Evolutionary conservation across 768 basidiomycete genomes (phyloP).

Genomic region (Leucosporidium scottii): DNA sequence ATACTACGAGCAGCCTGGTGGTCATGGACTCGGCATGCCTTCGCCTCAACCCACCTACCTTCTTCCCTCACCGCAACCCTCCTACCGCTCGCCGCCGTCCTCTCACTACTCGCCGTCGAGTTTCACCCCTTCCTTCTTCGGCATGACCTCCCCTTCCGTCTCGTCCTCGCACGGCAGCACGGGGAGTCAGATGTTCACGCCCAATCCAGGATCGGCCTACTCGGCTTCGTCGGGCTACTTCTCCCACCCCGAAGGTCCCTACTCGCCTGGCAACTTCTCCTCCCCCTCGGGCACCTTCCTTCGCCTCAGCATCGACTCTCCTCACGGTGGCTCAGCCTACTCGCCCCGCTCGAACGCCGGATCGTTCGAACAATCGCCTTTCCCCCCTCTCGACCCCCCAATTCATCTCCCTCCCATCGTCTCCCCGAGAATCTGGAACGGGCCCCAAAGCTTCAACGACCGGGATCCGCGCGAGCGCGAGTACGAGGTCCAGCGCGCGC

Average conservation of each 20-base stretch:
- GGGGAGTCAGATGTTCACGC: not conserved
- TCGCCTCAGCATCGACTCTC: conserved; percentile 20
- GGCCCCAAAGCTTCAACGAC: too few species aligned
- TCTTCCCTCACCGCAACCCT: not conserved
- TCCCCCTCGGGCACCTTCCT: conserved; percentile 11
- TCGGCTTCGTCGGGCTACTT: conserved; percentile 3
- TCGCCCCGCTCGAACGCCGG: not conserved
- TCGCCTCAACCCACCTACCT: not conserved
- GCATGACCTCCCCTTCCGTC: not conserved
- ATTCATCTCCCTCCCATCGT: conserved; percentile 19
- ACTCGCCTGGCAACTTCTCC: not conserved
- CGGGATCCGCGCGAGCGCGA: not conserved
- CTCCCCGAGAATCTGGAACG: too few species aligned
- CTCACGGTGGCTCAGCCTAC: not conserved
- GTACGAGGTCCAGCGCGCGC: not conserved
- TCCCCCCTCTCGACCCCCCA: not conserved
- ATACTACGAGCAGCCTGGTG: too few species aligned
- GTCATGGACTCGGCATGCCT: not conserved
- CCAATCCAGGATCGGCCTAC: conserved; percentile 4
- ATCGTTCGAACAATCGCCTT: not conserved
- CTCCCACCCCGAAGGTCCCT: not conserved
- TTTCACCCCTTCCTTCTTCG: not conserved
- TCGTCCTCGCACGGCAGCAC: not conserved
- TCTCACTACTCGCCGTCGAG: not conserved
- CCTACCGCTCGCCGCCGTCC: not conserved